Evolutionary conservation across 2,329 filamentous ascomycete genomes (phyloP).

Genomic region (Diaporthe caulivora): DNA sequence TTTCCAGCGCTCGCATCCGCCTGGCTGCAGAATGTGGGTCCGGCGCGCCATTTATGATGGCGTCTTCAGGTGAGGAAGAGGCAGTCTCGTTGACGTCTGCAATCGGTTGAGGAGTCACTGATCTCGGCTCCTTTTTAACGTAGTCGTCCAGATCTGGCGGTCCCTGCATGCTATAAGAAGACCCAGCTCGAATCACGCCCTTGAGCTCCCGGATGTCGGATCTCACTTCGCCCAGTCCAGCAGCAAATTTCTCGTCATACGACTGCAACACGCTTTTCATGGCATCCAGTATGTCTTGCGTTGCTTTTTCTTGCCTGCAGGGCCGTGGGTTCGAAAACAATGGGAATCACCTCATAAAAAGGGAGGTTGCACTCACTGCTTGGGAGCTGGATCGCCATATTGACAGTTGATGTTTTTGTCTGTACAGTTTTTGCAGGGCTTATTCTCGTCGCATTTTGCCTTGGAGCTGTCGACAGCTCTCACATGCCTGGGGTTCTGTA

Average conservation of each 20-base stretch:
- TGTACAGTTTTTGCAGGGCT: constrained; percentile 87
- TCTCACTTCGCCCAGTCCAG: constrained; percentile 50
- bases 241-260: constrained; percentile 43
- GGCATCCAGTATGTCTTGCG: constrained; percentile 71
- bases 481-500: constrained; percentile 77
- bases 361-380: constrained; percentile 74
- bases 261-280: constrained; percentile 55
- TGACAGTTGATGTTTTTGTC: constrained; percentile 87
- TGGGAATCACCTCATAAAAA: not conserved
- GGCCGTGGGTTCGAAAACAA: not conserved
- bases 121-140: constrained; percentile 13
- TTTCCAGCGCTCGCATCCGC: constrained; percentile 50
- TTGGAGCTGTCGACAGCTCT: constrained; percentile 89
- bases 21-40: constrained; percentile 41
- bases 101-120: constrained; percentile 29
- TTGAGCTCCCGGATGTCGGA: constrained; percentile 40
- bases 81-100: constrained; percentile 24
- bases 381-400: constrained; percentile 91
- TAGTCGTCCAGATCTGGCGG: not conserved
- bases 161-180: constrained; percentile 29
- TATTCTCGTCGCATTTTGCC: constrained; percentile 90
- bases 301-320: constrained; percentile 69
- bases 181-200: constrained; percentile 10
- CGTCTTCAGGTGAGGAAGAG: constrained; percentile 28
- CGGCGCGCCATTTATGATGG: constrained; percentile 23